Conservation (phyloP, 176 grass and related monocot species). For the Oryza officinalis region DNA sequence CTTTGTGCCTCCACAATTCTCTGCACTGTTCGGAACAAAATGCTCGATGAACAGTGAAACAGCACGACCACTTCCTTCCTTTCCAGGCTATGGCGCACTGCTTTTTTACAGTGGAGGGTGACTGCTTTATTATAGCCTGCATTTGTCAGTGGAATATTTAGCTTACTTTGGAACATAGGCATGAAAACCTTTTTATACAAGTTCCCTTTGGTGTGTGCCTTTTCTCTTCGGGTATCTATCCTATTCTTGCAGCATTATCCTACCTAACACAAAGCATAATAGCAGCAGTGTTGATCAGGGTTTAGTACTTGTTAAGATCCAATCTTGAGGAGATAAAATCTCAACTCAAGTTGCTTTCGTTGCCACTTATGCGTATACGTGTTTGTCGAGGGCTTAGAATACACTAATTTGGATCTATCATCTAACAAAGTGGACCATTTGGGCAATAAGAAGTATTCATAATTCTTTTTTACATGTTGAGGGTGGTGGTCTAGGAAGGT, state of each 20-base stretch:
- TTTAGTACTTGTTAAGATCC: slow-evolving; percentile 38
- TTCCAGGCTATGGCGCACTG: slow-evolving; percentile 39
- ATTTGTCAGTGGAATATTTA: slow-evolving; percentile 46
- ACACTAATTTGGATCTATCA: slow-evolving; percentile 36
- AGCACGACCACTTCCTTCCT: slow-evolving; percentile 33
- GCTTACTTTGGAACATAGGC: slow-evolving; percentile 48
- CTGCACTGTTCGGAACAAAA: slow-evolving; percentile 23
- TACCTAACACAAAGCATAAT: slow-evolving; percentile 37
- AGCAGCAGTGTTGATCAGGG: slow-evolving; percentile 33
- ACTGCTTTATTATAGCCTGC: slow-evolving; percentile 42
- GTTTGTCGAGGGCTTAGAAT: slow-evolving; percentile 44
- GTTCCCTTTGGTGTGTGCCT: slow-evolving; percentile 36
- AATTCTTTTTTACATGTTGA: slow-evolving; percentile 34
- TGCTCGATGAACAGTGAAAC: slow-evolving; percentile 27
- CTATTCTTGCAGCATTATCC: slow-evolving; percentile 60
- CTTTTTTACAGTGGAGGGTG: slow-evolving; percentile 36
- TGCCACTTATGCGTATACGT: slow-evolving; percentile 31
- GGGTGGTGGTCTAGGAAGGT: slow-evolving; percentile 6
- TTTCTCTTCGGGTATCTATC: slow-evolving; percentile 34
- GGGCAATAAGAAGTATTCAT: neutral
- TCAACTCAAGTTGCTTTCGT: slow-evolving; percentile 26
- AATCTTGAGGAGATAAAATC: slow-evolving; percentile 29
- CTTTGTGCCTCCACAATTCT: slow-evolving; percentile 22
- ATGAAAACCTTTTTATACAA: slow-evolving; percentile 41
- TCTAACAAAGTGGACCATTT: slow-evolving; percentile 46